Conservation (phyloP, 371 early-diverging fungal species). For the Mortierella sp. region DNA sequence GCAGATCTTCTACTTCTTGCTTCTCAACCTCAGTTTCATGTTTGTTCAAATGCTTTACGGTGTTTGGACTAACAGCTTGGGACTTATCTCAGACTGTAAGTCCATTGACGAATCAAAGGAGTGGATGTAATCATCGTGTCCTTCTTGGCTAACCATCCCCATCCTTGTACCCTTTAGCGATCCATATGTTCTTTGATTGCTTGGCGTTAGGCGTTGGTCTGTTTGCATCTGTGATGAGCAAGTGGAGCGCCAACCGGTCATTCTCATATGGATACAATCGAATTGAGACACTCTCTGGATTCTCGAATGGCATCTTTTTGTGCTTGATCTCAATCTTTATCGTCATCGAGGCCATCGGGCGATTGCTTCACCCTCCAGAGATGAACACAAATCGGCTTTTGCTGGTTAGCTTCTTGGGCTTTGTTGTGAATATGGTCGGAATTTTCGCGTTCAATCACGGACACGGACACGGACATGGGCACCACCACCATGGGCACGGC, state of each 20-base stretch:
- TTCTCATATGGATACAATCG: constrained; percentile 90
- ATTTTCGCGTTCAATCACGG: constrained; percentile 93
- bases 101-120: neutral
- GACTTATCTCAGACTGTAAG: constrained; percentile 92
- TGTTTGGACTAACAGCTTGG: constrained; percentile 91
- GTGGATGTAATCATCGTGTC: neutral
- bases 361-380: constrained; percentile 86
- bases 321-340: constrained; percentile 90
- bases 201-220: constrained; percentile 89
- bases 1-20: constrained; percentile 91
- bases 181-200: constrained; percentile 98
- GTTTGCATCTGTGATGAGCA: constrained; percentile 89
- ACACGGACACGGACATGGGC: constrained; percentile 75
- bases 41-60: constrained; percentile 92
- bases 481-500: constrained; percentile 64
- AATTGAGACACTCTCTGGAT: constrained; percentile 92
- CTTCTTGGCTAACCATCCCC: too few relatives aligned
- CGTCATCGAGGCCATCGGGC: constrained; percentile 88
- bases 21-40: constrained; percentile 94
- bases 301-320: constrained; percentile 91
- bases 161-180: constrained; percentile 61
- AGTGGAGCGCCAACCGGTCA: constrained; percentile 84
- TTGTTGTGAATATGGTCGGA: constrained; percentile 93
- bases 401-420: constrained; percentile 88
- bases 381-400: constrained; percentile 88